Base-by-base conservation (phyloP, 352 stramenopile species). In the Globisporangium acanthophoron region DNA sequence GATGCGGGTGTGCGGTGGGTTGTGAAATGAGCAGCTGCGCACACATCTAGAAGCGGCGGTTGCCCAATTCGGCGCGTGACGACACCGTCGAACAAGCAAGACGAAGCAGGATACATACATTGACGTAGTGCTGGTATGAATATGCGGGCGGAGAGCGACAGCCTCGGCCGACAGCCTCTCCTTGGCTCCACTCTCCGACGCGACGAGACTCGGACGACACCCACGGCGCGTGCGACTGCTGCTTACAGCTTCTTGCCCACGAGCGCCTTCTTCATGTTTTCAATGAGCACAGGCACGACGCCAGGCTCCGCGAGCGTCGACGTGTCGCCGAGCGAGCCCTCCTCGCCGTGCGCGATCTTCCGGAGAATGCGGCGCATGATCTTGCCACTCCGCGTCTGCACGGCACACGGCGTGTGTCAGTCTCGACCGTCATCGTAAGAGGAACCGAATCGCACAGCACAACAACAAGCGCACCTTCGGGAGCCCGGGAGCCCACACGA, bases 311-410 rank as follows among this genome's bases (percentile, higher is more conserved):
- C 93, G 40, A 99, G 78, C 35, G 97, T 99, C 59, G 87, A 97
- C n/a, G 92, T 96, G 71, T 99, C 97, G 29, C 97, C 97, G 18
- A 99, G 74, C 48, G 80, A 90, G 59, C 97, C 94, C 49, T 95
- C 80, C 67, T 99, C 96, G 45, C 92, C 92, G 43, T 91, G 83
- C 11, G 97, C 93, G 63, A 99, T 98, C 80, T 99, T 99, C 53
- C 97, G 92, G 44, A 99, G 83, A 66, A 99, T 96, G 47, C 97
- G 89, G 45, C 97, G 90, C 96, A 99, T 99, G 67, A 99, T 99
- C 82, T 99, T 97, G 60, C 97, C 96, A 66, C 84, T 97, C 50
- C 96, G 86, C 1, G 96, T 99, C 90, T 73, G 52, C 54, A 43
- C 27, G 27, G 1, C 8, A 21, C 24, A 56, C 13, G 52, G 47